These are phyloP conservation scores for Malassezia dermatis DNA, from an alignment of 1,284 basidiomycete species.

Conservation along the genomic window DNA sequence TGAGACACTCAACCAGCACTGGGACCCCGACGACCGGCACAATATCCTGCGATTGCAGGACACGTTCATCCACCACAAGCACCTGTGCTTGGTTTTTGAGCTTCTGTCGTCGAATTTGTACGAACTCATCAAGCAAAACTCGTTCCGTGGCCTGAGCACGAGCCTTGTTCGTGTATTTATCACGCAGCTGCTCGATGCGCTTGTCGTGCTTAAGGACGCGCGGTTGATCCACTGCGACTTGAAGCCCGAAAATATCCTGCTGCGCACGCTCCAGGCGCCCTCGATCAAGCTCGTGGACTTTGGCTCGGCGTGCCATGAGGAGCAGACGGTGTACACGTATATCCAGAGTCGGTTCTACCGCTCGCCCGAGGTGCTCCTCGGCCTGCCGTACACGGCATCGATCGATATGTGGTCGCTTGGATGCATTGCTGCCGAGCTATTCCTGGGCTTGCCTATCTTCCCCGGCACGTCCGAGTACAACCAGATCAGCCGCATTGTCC, in stretches of 20 bases:
- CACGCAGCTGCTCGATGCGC: conserved; percentile 79
- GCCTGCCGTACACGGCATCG: conserved; percentile 81
- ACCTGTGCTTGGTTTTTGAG: conserved; percentile 95
- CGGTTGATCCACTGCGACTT: conserved; percentile 94
- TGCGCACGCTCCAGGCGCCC: conserved; percentile 75
- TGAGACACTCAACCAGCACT: conserved; percentile 58
- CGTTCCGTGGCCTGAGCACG: conserved; percentile 91
- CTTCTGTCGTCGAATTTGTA: conserved; percentile 93
- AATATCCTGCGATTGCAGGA: conserved; percentile 91
- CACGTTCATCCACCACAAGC: conserved; percentile 91
- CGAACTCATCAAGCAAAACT: conserved; percentile 99
- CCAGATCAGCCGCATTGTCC: conserved; percentile 87
- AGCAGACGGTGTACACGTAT: conserved; percentile 98
- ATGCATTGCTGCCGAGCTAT: conserved; percentile 93
- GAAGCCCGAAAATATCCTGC: conserved; percentile 56
- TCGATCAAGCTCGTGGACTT: conserved; percentile 99
- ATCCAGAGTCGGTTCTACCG: conserved; percentile 98
- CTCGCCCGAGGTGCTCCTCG: conserved; percentile 90
- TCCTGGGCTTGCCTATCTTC: conserved; percentile 88
- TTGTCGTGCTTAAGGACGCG: conserved; percentile 86
- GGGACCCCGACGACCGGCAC: conserved; percentile 79
- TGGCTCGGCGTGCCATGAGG: conserved; percentile 94
- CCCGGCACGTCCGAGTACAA: conserved; percentile 99
- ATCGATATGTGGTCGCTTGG: conserved; percentile 95
- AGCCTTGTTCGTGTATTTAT: conserved; percentile 97